Evolutionary conservation across 768 basidiomycete species (phyloP), one percentile per base, ranked within the genome.

Genomic region (Russula abietina): DNA sequence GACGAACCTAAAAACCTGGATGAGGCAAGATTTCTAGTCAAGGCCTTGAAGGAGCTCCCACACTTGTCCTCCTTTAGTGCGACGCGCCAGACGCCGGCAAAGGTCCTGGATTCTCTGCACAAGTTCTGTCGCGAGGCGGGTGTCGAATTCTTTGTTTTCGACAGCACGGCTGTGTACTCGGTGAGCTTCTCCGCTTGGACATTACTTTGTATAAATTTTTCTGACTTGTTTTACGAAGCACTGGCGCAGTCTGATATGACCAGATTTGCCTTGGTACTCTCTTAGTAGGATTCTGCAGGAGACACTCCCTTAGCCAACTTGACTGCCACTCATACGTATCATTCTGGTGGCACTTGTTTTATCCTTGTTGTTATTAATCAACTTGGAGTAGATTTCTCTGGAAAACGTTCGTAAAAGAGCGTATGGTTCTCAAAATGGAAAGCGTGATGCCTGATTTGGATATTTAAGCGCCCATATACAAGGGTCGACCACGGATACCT

Each of bases 221-320:
- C 41, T 48, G n/a, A 30, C 19, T 48, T 55, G 50, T 52, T 49
- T 33, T 38, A 32, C 45, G 17, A 38, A 64, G 63, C 63, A 32
- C 8, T 64, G 63, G 63, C 48, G 30, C n/a, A 60, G 39, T 38
- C 39, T 64, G 4, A 64, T 64, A 19, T 64, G 48, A 63, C 43
- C 32, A 10, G 39, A 28, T 50, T 39, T 49, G 30, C 28, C 7
- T 53, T 43, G 49, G 1, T 39, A 6, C 38, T 39, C 16, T 17
- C 38, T 6, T 58, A 26, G 19, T 26, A 24, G 33, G n/a, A 0
- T 28, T 49, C 14, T 17, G 2, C 24, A 12, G 7, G 48, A 24
- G 48, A 49, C 48, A 28, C 48, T 26, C 24, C 24, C 48, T 49
- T 28, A 17, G 36, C 2, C 53, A 24, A 4, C 36, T 10, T 54